These are phyloP conservation scores for Fusarium lateritium DNA, from an alignment of 2,329 filamentous ascomycete species.

Conservation along the genomic window DNA sequence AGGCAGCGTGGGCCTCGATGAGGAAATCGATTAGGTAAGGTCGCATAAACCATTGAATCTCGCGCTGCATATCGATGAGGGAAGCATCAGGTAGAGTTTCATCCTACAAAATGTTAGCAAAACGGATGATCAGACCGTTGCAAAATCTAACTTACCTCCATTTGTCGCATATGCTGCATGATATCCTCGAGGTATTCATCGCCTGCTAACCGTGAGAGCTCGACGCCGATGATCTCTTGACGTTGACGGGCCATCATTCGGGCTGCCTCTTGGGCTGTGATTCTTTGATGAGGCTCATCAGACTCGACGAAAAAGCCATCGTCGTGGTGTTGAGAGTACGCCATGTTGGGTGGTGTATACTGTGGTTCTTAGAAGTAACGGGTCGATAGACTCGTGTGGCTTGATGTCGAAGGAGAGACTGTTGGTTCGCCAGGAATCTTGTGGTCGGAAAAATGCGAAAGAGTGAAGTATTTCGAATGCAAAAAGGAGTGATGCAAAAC, in stretches of 20 bases:
- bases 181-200: slow-evolving; percentile 97
- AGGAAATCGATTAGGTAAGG: slow-evolving; percentile 98
- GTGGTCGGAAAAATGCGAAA: slow-evolving; percentile 58
- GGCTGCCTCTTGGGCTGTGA: slow-evolving; percentile 81
- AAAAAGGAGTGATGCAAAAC: slow-evolving; percentile 56
- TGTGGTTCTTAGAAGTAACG: slow-evolving; percentile 22
- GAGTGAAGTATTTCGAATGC: slow-evolving; percentile 52
- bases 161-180: slow-evolving; percentile 92
- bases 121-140: background rate
- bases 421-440: slow-evolving; percentile 69
- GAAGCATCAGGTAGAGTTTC: slow-evolving; percentile 96
- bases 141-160: slow-evolving; percentile 77
- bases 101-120: slow-evolving; percentile 62
- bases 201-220: slow-evolving; percentile 86
- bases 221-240: slow-evolving; percentile 89
- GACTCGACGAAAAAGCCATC: slow-evolving; percentile 70
- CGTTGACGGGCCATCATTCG: slow-evolving; percentile 84
- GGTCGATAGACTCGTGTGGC: slow-evolving; percentile 45
- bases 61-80: slow-evolving; percentile 98
- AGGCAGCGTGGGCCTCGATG: slow-evolving; percentile 95
- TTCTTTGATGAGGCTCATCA: slow-evolving; percentile 68
- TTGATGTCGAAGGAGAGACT: slow-evolving; percentile 61
- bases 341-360: slow-evolving; percentile 60
- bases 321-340: slow-evolving; percentile 59
- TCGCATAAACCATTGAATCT: slow-evolving; percentile 99